A percentile compares a stretch with the other conserved stretches of the same genome.
Evolutionary conservation across 179 eudicot species (phyloP).

Genomic region (Silene noctiflora): DNA sequence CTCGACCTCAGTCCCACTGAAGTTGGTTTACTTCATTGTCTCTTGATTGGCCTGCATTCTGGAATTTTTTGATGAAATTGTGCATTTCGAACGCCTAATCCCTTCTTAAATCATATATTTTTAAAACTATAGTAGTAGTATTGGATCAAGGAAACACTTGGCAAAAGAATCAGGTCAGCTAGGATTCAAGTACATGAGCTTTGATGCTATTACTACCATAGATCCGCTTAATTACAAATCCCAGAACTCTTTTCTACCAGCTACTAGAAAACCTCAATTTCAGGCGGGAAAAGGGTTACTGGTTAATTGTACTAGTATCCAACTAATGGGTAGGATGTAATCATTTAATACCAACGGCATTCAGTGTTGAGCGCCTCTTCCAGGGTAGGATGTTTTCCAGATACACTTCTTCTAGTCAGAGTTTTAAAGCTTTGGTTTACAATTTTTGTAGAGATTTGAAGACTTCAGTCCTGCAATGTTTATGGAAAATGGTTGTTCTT

Average conservation of each 20-base stretch:
- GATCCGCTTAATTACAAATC: background rate
- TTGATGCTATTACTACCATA: too few species aligned
- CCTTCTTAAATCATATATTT: too few species aligned
- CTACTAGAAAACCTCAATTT: background rate
- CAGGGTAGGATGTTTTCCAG: background rate
- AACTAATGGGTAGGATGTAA: background rate
- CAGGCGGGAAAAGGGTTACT: background rate
- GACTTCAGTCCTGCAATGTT: background rate
- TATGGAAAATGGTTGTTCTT: background rate
- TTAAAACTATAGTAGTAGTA: too few species aligned
- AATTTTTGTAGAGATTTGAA: background rate
- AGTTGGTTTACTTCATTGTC: too few species aligned
- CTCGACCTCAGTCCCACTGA: too few species aligned
- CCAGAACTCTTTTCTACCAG: background rate
- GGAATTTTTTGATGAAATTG: too few species aligned
- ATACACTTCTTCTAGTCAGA: background rate
- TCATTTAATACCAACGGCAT: background rate
- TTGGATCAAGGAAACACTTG: too few species aligned
- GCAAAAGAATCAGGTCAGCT: too few species aligned
- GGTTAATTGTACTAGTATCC: background rate
- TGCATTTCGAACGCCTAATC: too few species aligned
- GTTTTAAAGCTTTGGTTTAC: background rate
- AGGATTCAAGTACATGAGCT: too few species aligned
- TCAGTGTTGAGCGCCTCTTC: background rate
- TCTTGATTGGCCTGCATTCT: too few species aligned